phyloP scores from a whole-genome alignment of 129 eudicot species.

The Heracleum sosnowskyi region DNA sequence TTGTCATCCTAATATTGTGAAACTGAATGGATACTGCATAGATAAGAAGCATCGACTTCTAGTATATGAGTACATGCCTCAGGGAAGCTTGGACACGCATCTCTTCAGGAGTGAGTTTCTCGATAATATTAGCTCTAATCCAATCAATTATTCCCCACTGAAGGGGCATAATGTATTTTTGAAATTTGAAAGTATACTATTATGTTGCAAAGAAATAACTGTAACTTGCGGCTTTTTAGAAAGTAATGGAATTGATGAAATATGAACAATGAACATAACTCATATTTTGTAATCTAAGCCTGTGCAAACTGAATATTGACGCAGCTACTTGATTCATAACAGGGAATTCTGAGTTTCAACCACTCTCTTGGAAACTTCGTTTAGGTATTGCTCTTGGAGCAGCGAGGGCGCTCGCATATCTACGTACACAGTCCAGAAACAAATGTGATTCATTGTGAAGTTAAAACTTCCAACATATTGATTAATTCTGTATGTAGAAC shows the following conservation, averaged over 20 bases:
- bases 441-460: background rate
- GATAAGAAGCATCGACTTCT: conserved; percentile 20
- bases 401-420: background rate
- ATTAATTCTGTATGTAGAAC: background rate
- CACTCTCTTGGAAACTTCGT: background rate
- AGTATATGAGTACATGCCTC: conserved; percentile 24
- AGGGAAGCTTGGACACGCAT: conserved; percentile 23
- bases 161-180: no score
- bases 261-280: background rate
- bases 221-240: no score
- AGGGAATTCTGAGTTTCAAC: background rate
- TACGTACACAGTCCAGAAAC: background rate
- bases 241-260: no score
- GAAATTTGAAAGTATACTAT: no score
- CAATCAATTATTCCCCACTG: background rate
- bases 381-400: background rate
- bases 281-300: background rate
- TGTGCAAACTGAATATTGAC: background rate
- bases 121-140: background rate
- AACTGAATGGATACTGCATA: background rate
- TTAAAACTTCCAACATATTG: background rate
- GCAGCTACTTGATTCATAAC: background rate
- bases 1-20: conserved; percentile 13
- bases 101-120: conserved; percentile 19
- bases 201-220: no score